Base-by-base conservation (phyloP, 2,329 filamentous ascomycete species). In the Aspergillus candidus region DNA sequence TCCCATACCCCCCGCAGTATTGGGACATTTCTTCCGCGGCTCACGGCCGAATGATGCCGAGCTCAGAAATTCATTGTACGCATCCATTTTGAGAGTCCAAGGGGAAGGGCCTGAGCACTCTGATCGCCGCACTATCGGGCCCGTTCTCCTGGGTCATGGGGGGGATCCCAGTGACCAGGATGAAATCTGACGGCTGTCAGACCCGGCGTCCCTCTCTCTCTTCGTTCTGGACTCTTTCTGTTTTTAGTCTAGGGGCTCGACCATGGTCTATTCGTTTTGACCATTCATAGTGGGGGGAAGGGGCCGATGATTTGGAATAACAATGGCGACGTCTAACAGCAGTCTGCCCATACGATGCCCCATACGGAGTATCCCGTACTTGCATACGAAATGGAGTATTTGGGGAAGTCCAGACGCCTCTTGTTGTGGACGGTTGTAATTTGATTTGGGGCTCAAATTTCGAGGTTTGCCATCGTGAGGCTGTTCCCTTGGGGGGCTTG, bases 111-210 rank as follows among this genome's bases (percentile, higher is more conserved):
- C 22, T 27, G 22, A 27, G 3, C 22, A 27, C 22, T 27, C 18
- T 47, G 48, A 56, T 56, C 48, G 47, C 43, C 50, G 44, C 39
- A 40, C 31, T 32, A 38, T 40, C 48, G 42, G 46, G 44, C 42
- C 49, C 47, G 48, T 47, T 43, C 44, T 43, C 41, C 35, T 49
- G 47, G 53, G 45, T 47, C 49, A 47, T 44, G 32, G 47, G 51
- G 51, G 37, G 52, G 48, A 47, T 49, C 49, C 54, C 50, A 52
- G 48, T 32, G 47, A 51, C 51, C 50, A 46, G 53, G 47, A 31
- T 52, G 13, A 6, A 3, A 27, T 27, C 6, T 43, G 45, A 47
- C 43, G 43, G 47, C 47, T 52, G 52, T 47, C 47, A 51, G 42
- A 34, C 47, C 38, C 45, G 47, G 37, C 32, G 32, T 32, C 32